Conservation (phyloP, 225 moss, liverwort and hornwort species). For the Pleurozium schreberi region DNA sequence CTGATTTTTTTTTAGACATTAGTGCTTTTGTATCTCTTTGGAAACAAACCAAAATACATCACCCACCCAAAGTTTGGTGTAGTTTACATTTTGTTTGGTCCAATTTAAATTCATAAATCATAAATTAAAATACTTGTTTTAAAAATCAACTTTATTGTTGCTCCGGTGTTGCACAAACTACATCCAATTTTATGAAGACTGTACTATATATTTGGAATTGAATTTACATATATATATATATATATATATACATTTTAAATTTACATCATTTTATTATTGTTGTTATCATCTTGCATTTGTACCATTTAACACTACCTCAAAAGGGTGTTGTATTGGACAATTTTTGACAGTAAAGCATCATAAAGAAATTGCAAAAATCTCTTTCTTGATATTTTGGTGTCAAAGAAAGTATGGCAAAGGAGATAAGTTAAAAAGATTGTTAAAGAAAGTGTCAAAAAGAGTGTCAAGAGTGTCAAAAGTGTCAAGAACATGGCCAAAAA, state of each 20-base stretch:
- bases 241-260: neutral
- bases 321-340: too few species aligned
- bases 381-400: too few species aligned
- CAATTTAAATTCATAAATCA: neutral
- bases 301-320: neutral
- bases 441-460: too few species aligned
- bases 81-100: neutral
- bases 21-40: neutral
- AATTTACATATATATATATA: neutral
- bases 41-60: neutral
- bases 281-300: neutral
- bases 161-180: neutral
- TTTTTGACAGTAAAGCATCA: too few species aligned
- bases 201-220: neutral
- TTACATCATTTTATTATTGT: neutral
- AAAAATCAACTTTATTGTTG: neutral
- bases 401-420: too few species aligned
- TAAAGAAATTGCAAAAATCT: too few species aligned
- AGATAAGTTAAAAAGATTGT: too few species aligned
- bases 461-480: too few species aligned
- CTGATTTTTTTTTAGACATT: too few species aligned
- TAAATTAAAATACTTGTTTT: neutral
- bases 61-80: accelerated
- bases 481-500: too few species aligned
- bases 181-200: neutral